Percentiles rank a stretch among this genome's conserved stretches.
phyloP scores from a whole-genome alignment of 2,329 filamentous ascomycete species.

The Trichoderma atroviride region DNA sequence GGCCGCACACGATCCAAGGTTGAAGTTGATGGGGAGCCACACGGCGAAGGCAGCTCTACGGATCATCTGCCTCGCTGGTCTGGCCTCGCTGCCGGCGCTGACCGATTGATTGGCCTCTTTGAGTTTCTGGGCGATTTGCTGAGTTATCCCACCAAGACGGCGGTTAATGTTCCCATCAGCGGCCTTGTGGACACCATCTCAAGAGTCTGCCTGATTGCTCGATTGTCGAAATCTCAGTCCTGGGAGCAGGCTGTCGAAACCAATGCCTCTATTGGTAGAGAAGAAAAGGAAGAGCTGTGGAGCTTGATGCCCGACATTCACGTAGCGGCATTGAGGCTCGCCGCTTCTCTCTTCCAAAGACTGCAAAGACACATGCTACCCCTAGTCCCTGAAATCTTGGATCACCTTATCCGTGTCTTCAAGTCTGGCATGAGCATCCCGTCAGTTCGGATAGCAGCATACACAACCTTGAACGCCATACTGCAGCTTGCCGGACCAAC shows the following conservation, averaged over 20 bases:
- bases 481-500: conserved; percentile 66
- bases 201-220: conserved; percentile 69
- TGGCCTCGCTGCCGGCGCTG: conserved; percentile 72
- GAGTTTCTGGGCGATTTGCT: conserved; percentile 66
- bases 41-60: conserved; percentile 48
- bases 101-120: conserved; percentile 69
- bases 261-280: conserved; percentile 73
- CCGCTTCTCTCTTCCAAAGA: conserved; percentile 59
- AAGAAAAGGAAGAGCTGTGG: conserved; percentile 83
- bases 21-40: conserved; percentile 50
- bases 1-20: conserved; percentile 50
- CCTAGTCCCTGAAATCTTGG: conserved; percentile 65
- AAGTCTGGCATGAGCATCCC: conserved; percentile 56
- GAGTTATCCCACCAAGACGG: conserved; percentile 62
- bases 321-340: conserved; percentile 65
- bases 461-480: conserved; percentile 59
- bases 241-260: conserved; percentile 59
- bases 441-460: conserved; percentile 62
- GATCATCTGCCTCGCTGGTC: conserved; percentile 69
- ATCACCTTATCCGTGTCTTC: conserved; percentile 74
- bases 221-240: conserved; percentile 51
- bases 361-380: conserved; percentile 61
- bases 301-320: conserved; percentile 74
- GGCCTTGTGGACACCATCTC: conserved; percentile 68
- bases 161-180: conserved; percentile 69